Evolutionary conservation across 306 rosid genomes (phyloP).

Genomic region (Gastrolobium villosum): DNA sequence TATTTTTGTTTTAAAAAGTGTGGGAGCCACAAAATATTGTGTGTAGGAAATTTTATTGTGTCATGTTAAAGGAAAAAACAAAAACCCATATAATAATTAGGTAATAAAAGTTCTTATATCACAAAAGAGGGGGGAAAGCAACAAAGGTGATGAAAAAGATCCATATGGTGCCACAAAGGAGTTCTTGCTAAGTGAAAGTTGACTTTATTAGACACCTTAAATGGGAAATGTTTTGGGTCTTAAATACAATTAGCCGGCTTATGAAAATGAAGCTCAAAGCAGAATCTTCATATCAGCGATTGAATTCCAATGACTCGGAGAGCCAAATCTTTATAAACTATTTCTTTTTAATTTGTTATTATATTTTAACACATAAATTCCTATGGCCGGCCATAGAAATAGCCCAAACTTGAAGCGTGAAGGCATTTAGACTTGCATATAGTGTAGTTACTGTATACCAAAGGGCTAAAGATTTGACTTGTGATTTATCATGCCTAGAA

Average conservation of each 20-base stretch:
- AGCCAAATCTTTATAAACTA: conserved; percentile 35
- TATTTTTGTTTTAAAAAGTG: too few relatives aligned
- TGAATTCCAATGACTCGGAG: conserved; percentile 38
- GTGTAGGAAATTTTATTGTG: too few relatives aligned
- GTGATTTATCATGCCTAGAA: conserved; percentile 14
- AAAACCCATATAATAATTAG: conserved; percentile 17
- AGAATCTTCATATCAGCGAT: conserved; percentile 24
- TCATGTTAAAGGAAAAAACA: too few relatives aligned
- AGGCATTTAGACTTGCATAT: conserved; percentile 45
- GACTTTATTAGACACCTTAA: not conserved
- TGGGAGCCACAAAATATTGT: too few relatives aligned
- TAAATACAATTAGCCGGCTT: conserved; percentile 36
- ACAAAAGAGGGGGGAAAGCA: conserved; percentile 17
- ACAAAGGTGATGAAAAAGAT: conserved; percentile 24
- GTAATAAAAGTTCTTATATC: not conserved
- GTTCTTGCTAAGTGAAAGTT: not conserved
- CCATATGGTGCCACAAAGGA: conserved; percentile 20
- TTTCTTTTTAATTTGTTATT: conserved; percentile 20
- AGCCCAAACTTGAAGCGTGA: conserved; percentile 49
- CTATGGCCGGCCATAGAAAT: conserved; percentile 40
- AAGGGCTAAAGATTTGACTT: conserved; percentile 51
- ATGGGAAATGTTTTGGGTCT: not conserved
- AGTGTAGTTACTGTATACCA: conserved; percentile 41
- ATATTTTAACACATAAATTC: conserved; percentile 13
- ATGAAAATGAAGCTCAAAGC: conserved; percentile 36